Base-by-base conservation (phyloP, 2,329 filamentous ascomycete genomes). In the Fusarium miscanthi region DNA sequence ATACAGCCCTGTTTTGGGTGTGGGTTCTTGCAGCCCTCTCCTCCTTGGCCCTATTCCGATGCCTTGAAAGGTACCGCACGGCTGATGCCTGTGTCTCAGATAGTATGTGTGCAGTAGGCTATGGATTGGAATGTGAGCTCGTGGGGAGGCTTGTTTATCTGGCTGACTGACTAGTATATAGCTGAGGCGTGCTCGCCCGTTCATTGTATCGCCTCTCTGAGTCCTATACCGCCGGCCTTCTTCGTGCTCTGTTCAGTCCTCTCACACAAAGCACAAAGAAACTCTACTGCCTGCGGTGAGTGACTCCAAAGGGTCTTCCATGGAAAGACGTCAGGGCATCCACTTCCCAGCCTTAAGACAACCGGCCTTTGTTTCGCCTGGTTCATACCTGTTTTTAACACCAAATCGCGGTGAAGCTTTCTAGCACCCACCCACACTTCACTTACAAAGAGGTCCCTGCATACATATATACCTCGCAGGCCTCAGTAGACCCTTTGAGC, bases 261-360 rank as follows among this genome's bases (percentile, higher is more conserved):
- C 43, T 40, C 14, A 40, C 35, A 30, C 64, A 49, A 70, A 56
- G 57, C 48, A 59, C 59, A 43, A 66, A 40, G 69, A 56, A 51
- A 51, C 33, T 19, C 41, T 43, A 43, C 53, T 68, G 70, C 56
- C 73, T 76, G 59, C 61, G 59, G 75, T 75, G 75, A 76, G 64
- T 75, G 72, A 77, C 60, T 76, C 67, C 41, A 52, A 69, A 59
- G 41, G 41, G 37, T 74, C 61, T 65, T 74, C 64, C 56, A 70
- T 69, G 69, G 59, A 73, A 77, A 53, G 45, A 63, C 56, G 61
- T 68, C 63, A 71, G 67, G 43, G 59, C 53, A 66, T 73, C 63
- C 70, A 72, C 70, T 61, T 53, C 42, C 41, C 38, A 69, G 66
- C 72, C 65, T 76, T 69, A 72, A 66, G 48, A 72, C 54, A 74